Conservation (phyloP, 345 rosid species). For the Theobroma cacao region DNA sequence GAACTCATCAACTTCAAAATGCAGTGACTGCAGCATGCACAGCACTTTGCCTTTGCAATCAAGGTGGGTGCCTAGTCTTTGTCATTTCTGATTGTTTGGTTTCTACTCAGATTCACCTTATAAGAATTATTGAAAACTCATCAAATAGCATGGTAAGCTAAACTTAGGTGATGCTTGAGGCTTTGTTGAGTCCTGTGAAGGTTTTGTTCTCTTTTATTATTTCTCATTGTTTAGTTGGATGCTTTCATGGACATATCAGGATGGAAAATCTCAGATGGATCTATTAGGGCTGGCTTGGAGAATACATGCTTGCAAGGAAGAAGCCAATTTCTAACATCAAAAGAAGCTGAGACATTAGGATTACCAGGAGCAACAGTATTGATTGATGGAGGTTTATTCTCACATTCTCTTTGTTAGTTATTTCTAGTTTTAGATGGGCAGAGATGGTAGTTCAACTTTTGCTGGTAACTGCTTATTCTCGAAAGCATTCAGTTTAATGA, state of each 20-base stretch:
- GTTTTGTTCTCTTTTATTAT: background rate
- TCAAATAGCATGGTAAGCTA: background rate
- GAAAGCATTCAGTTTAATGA: background rate
- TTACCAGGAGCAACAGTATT: constrained; percentile 63
- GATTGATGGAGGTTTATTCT: constrained; percentile 78
- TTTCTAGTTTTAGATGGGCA: background rate
- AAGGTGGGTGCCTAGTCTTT: constrained; percentile 41
- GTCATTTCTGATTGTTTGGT: background rate
- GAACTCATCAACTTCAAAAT: constrained; percentile 89
- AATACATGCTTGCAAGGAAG: constrained; percentile 73
- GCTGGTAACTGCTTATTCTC: background rate
- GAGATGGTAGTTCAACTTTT: background rate
- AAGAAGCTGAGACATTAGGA: constrained; percentile 60
- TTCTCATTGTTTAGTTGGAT: constrained; percentile 8
- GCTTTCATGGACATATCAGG: constrained; percentile 40
- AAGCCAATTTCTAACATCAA: constrained; percentile 64
- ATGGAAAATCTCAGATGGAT: constrained; percentile 61
- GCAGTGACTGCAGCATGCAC: constrained; percentile 74
- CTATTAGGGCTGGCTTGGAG: constrained; percentile 74
- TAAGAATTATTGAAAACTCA: background rate
- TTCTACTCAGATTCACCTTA: background rate
- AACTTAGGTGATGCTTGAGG: background rate
- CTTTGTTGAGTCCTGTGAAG: constrained; percentile 1
- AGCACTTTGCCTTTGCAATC: constrained; percentile 66
- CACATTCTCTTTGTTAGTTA: background rate